Evolutionary conservation across 164 flowering plant species (phyloP).

Genomic region (Tinospora cordifolia): DNA sequence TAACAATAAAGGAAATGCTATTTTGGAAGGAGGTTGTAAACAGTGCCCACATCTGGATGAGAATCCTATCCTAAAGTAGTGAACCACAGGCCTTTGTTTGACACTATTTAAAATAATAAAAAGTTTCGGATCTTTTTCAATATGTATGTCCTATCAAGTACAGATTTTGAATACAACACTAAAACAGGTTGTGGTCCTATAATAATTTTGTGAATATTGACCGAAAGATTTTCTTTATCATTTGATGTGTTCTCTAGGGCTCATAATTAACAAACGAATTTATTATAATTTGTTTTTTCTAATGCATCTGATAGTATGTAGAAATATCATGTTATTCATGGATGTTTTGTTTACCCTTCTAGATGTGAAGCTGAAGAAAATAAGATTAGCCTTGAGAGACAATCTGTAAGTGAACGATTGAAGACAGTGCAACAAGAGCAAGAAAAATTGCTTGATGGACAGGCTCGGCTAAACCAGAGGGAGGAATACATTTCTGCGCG

Average conservation of each 20-base stretch:
- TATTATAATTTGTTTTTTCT: background rate
- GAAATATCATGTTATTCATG: background rate
- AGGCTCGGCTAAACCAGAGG: slow-evolving; percentile 62
- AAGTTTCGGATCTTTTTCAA: background rate
- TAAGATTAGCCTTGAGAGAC: slow-evolving; percentile 60
- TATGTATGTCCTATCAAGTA: background rate
- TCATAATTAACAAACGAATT: background rate
- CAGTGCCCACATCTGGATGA: background rate
- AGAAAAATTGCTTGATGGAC: slow-evolving; percentile 60
- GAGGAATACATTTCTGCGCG: slow-evolving; percentile 52
- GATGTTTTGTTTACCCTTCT: slow-evolving; percentile 9
- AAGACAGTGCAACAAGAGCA: slow-evolving; percentile 54
- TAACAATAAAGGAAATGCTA: background rate
- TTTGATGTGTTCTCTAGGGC: background rate
- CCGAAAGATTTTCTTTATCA: background rate
- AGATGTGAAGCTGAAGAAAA: slow-evolving; percentile 89
- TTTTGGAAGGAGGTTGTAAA: background rate
- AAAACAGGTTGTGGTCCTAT: background rate
- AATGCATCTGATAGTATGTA: background rate
- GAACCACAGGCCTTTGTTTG: no score
- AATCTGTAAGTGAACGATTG: slow-evolving; percentile 55
- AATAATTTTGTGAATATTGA: background rate
- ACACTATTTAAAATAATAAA: no score
- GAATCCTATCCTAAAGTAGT: background rate
- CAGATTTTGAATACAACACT: background rate